phyloP scores from a whole-genome alignment of 1,139 yeast species.

The Candida dubliniensis region DNA sequence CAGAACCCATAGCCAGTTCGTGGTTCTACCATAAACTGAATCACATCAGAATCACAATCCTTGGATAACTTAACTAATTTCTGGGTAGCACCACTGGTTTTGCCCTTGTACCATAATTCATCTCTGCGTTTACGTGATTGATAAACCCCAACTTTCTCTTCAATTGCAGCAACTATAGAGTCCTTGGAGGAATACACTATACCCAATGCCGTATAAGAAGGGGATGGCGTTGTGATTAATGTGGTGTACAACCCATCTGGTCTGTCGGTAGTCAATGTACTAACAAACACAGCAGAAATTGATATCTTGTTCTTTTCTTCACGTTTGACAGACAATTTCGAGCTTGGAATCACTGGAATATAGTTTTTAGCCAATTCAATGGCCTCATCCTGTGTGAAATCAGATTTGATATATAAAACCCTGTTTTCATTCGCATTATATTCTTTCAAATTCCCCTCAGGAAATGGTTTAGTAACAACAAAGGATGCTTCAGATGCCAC shows the following conservation, averaged over 20 bases:
- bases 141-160: slow-evolving; percentile 84
- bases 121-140: slow-evolving; percentile 87
- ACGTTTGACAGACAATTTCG: slow-evolving; percentile 43
- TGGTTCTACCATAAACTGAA: slow-evolving; percentile 83
- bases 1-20: slow-evolving; percentile 82
- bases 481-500: slow-evolving; percentile 24
- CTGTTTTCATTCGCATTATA: slow-evolving; percentile 42
- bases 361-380: slow-evolving; percentile 39
- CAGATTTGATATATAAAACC: slow-evolving; percentile 34
- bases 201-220: slow-evolving; percentile 64
- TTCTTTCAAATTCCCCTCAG: slow-evolving; percentile 19
- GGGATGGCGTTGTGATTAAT: slow-evolving; percentile 68
- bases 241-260: slow-evolving; percentile 85
- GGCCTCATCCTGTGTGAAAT: slow-evolving; percentile 27
- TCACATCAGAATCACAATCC: slow-evolving; percentile 93
- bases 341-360: slow-evolving; percentile 47
- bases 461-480: slow-evolving; percentile 19
- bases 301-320: slow-evolving; percentile 35
- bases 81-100: slow-evolving; percentile 94
- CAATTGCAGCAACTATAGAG: slow-evolving; percentile 79
- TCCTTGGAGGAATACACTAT: slow-evolving; percentile 86
- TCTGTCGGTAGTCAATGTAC: slow-evolving; percentile 74
- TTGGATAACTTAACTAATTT: slow-evolving; percentile 59
- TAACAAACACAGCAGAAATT: slow-evolving; percentile 53
- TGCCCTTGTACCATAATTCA: slow-evolving; percentile 91